phyloP scores from a whole-genome alignment of 2,329 filamentous ascomycete genomes.

The Pyricularia pennisetigena region DNA sequence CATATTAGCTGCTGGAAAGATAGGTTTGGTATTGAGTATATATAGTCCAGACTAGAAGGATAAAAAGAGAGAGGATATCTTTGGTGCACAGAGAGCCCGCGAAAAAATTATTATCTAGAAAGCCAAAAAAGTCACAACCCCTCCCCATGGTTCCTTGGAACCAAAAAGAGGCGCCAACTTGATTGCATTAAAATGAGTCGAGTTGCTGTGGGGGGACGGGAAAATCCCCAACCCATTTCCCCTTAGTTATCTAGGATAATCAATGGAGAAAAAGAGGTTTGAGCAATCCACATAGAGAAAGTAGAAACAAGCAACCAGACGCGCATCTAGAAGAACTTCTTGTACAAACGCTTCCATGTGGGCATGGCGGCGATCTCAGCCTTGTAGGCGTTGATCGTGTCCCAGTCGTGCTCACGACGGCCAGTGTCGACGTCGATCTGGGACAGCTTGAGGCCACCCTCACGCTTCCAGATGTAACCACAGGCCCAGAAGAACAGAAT shows the following conservation, averaged over 20 bases:
- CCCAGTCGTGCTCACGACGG: constrained; percentile 55
- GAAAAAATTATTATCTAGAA: not conserved
- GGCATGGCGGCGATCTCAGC: constrained; percentile 10
- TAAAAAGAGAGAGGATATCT: not conserved
- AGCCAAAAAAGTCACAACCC: not conserved
- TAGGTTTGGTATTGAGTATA: not conserved
- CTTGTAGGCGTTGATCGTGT: constrained; percentile 46
- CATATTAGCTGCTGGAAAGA: not conserved
- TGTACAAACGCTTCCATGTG: constrained; percentile 8
- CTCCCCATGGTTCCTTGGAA: not conserved
- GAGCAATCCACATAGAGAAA: not conserved
- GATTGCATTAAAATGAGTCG: not conserved
- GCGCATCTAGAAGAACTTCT: constrained; percentile 2
- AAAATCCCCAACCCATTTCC: not conserved
- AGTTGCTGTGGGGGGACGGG: not conserved
- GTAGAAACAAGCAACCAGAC: not conserved
- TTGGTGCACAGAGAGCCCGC: not conserved
- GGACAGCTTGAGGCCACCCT: constrained; percentile 44
- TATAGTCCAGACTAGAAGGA: not conserved
- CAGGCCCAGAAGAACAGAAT: constrained; percentile 42
- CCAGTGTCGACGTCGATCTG: constrained; percentile 61
- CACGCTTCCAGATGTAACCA: constrained; percentile 56
- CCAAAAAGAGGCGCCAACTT: not conserved
- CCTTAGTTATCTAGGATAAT: not conserved
- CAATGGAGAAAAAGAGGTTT: not conserved